phyloP scores from a whole-genome alignment of 139 green algal species.

The Axilococcus clingmanii region DNA sequence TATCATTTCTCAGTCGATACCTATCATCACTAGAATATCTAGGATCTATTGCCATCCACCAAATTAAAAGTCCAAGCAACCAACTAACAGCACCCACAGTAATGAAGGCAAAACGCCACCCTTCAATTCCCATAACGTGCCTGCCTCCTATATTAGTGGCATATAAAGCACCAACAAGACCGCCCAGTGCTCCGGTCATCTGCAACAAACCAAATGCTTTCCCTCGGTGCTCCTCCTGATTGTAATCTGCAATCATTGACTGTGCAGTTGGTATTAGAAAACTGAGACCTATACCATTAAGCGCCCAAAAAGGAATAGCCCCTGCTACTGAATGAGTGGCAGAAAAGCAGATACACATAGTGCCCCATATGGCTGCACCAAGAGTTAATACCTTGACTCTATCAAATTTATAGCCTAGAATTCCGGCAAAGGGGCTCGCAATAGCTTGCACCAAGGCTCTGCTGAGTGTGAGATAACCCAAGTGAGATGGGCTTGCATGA shows the following conservation, averaged over 20 bases:
- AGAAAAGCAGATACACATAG: slow-evolving; percentile 36
- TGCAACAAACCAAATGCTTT: slow-evolving; percentile 50
- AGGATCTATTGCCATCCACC: slow-evolving; percentile 7
- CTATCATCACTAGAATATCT: slow-evolving; percentile 1
- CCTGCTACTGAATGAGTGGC: slow-evolving; percentile 12
- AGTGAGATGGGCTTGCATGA: slow-evolving; percentile 17
- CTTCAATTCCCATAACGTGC: slow-evolving; percentile 18
- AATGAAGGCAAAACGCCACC: slow-evolving; percentile 42
- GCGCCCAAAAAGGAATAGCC: slow-evolving; percentile 35
- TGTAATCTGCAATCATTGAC: slow-evolving; percentile 47
- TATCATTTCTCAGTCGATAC: not conserved
- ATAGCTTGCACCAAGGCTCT: slow-evolving; percentile 42
- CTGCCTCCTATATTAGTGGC: slow-evolving; percentile 39
- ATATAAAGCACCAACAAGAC: slow-evolving; percentile 37
- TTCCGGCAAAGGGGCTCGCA: slow-evolving; percentile 14
- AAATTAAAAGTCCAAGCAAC: slow-evolving; percentile 13
- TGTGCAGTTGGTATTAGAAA: slow-evolving; percentile 52
- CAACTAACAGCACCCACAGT: slow-evolving; percentile 27
- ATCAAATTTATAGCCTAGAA: slow-evolving; percentile 19
- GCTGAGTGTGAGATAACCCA: slow-evolving; percentile 37
- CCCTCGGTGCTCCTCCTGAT: slow-evolving; percentile 31
- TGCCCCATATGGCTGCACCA: slow-evolving; percentile 45
- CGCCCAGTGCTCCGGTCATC: slow-evolving; percentile 36
- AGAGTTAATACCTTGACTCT: slow-evolving; percentile 30
- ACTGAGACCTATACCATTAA: slow-evolving; percentile 51